These are phyloP conservation scores for Umbelopsis vinacea DNA, from an alignment of 192 early-diverging fungal genomes.

Conservation along the genomic window DNA sequence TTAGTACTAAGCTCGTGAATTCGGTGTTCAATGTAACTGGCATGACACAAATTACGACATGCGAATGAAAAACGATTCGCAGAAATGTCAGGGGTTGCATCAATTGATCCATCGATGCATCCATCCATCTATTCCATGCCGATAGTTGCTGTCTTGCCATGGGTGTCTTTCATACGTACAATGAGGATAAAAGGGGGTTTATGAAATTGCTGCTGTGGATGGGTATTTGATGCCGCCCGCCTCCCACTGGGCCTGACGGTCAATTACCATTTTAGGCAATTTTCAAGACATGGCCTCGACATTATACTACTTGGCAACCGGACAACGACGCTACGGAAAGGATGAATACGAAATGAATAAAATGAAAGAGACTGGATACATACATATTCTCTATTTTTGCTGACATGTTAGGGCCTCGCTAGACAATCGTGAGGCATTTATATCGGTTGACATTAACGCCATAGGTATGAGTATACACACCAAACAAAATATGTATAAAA, in stretches of 20 bases:
- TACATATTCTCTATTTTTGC: too few species aligned
- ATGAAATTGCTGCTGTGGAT: not conserved
- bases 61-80: constrained; percentile 6
- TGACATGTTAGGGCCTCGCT: too few species aligned
- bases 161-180: constrained; percentile 5
- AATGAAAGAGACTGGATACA: too few species aligned
- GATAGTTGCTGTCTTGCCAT: not conserved
- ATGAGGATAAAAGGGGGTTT: constrained; percentile 17
- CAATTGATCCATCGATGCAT: constrained; percentile 20
- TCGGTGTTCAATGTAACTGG: constrained; percentile 14
- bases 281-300: not conserved
- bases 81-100: not conserved
- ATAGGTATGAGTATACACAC: too few species aligned
- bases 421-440: too few species aligned
- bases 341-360: too few species aligned
- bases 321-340: too few species aligned
- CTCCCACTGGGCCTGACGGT: not conserved
- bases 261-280: constrained; percentile 15
- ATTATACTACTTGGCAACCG: not conserved
- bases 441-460: too few species aligned
- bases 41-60: not conserved
- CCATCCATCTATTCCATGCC: constrained; percentile 27
- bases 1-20: not conserved
- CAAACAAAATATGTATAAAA: too few species aligned
- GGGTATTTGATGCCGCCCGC: too few species aligned